Percentiles rank a stretch among this genome's conserved stretches.
Evolutionary conservation across 2,329 filamentous ascomycete species (phyloP).

Genomic region (Colletotrichum lupini): DNA sequence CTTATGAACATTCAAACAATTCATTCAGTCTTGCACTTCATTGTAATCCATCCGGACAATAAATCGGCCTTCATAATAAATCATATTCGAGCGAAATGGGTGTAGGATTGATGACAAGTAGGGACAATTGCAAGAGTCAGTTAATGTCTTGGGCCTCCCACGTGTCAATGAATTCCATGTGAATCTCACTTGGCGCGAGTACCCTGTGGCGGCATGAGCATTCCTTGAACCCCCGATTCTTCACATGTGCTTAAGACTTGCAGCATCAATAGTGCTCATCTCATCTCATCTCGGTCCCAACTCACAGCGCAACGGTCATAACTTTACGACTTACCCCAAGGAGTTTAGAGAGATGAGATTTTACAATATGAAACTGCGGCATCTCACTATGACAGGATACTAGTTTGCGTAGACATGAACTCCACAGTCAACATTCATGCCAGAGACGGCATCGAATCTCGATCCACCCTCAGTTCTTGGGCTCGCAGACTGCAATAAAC

Average conservation of each 20-base stretch:
- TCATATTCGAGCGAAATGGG: not conserved
- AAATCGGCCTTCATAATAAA: not conserved
- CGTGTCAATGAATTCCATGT: conserved; percentile 28
- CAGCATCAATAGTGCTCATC: not conserved
- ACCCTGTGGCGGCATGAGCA: not conserved
- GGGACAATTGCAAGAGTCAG: not conserved
- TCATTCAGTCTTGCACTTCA: not conserved
- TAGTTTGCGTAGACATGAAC: not conserved
- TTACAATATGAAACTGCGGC: not conserved
- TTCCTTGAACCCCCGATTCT: not conserved
- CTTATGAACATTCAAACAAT: not conserved
- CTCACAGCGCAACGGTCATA: not conserved
- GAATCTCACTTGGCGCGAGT: conserved; percentile 10
- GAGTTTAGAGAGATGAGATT: not conserved
- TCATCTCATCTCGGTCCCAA: not conserved
- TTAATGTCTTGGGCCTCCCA: conserved; percentile 17
- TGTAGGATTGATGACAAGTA: not conserved
- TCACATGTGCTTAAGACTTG: not conserved
- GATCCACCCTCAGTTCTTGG: not conserved
- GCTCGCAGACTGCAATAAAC: conserved; percentile 40
- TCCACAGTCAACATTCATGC: not conserved
- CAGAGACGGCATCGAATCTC: not conserved
- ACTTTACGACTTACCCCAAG: not conserved
- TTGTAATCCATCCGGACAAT: not conserved
- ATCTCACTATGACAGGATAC: not conserved